Base-by-base conservation (phyloP, 805 yeast species). In the Yarrowia sp. region DNA sequence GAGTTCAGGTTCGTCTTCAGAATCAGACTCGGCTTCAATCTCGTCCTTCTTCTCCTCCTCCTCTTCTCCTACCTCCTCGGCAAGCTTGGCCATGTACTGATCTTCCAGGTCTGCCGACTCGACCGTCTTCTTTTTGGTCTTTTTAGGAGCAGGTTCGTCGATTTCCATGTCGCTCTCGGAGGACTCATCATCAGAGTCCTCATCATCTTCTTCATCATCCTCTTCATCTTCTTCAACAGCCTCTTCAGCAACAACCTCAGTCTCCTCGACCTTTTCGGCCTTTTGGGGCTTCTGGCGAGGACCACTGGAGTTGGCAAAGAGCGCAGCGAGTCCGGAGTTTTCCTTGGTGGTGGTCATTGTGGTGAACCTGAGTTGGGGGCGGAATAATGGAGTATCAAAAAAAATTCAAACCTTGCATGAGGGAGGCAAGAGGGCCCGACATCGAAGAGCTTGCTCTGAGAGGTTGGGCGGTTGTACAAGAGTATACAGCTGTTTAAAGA, bases 41-140 rank as follows among this genome's bases (percentile, higher is more conserved):
- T 72, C 71, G 2, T 69, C 71, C 15, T 72, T 68, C 18, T 66
- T 68, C 1, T 63, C 63, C 15, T 47, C 53, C 18, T 65, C 67
- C 14, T 67, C 65, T 38, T 71, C 72, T 15, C 68, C 71, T n/a
- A 71, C 80, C 15, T 78, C 80, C 42, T 76, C 75, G 60, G 81
- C 72, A n/a, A 84, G 69, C 68, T 84, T 84, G 31, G 78, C 77
- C 69, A 81, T 80, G 72, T 86, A 86, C 51, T 76, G 77, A 8
- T 79, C 81, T 74, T 86, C 90, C 48, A 85, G 74, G 68, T 84
- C 87, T 22, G 77, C 83, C 53, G 81, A 74, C 28, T 75, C 80
- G 32, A 77, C 81, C n/a, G n/a, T n/a, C 31, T 71, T 71, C 67
- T 45, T 64, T 72, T 66, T 71, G 76, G 58, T 71, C 73, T 45